Evolutionary conservation across 2,329 filamentous ascomycete genomes (phyloP), one percentile per base, ranked within the genome.

Genomic region (Verticillium isaacii): DNA sequence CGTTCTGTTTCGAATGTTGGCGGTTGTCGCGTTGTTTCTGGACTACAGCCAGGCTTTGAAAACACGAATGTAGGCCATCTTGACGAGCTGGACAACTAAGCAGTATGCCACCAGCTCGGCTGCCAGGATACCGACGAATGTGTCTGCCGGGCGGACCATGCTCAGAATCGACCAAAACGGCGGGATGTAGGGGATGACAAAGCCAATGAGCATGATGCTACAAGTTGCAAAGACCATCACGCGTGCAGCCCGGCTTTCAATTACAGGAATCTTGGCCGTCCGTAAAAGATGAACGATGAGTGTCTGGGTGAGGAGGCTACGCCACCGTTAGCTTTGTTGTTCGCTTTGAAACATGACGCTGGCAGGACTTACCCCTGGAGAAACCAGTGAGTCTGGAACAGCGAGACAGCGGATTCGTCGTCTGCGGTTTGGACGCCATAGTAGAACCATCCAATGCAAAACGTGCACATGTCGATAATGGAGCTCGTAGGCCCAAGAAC

Each of bases 261-360:
- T 17, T 45, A 70, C 69, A 1, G 69, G 69, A 17, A 71, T 45
- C 62, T 68, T 70, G 57, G 66, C 66, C 5, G 69, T 71, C 23
- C 69, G 68, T 56, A 71, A 56, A 32, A 71, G 39, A 39, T 71
- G 69, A 25, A 71, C 69, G 37, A 71, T 71, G n/a, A 71, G 65
- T 9, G 69, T 71, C 58, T 71, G 69, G 17, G 69, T 71, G 17
- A 71, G 63, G 19, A 71, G 67, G 2, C 41, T 50, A 11, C 2
- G 11, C 9, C 4, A 4, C 2, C 9, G 41, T 50, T 23, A 50
- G 37, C 37, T 17, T 15, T 19, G 39, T n/a, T n/a, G 15, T 3
- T 50, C 19, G 9, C 23, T 14, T 7, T n/a, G 34, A 5, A n/a
- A 7, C 5, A 12, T n/a, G 8, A 11, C 3, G 9, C 25, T 9